Evolutionary conservation across 352 stramenopile genomes (phyloP).

Genomic region (Phytopythium sindhum): DNA sequence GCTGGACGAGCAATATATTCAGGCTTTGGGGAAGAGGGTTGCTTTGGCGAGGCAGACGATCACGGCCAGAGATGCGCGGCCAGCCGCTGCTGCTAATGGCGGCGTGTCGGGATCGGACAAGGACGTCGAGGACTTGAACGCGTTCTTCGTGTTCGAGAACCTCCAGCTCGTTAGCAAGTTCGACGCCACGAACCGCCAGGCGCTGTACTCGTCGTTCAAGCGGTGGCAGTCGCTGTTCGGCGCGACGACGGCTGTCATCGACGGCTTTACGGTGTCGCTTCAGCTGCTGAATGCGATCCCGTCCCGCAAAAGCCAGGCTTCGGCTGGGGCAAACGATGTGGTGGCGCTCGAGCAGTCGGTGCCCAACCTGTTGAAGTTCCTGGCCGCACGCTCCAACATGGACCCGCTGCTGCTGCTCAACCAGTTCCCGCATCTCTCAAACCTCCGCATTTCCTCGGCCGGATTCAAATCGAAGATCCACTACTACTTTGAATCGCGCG

Average conservation of each 20-base stretch:
- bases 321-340: constrained; percentile 14
- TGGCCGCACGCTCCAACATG: constrained; percentile 23
- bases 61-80: constrained; percentile 21
- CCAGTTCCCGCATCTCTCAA: constrained; percentile 46
- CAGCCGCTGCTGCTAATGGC: background rate
- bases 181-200: constrained; percentile 20
- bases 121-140: constrained; percentile 40
- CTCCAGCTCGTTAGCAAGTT: constrained; percentile 43
- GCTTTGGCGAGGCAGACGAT: constrained; percentile 30
- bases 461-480: constrained; percentile 41
- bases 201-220: constrained; percentile 38
- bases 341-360: constrained; percentile 45
- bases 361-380: constrained; percentile 24
- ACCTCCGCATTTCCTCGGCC: constrained; percentile 37
- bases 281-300: constrained; percentile 46
- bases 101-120: constrained; percentile 16
- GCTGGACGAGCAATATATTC: constrained; percentile 46
- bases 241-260: constrained; percentile 34
- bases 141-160: constrained; percentile 47
- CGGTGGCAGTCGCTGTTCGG: constrained; percentile 40
- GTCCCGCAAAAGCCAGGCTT: constrained; percentile 27
- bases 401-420: constrained; percentile 49
- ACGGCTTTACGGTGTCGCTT: constrained; percentile 54
- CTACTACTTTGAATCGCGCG: constrained; percentile 44
- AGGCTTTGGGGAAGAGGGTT: constrained; percentile 29